phyloP scores from a whole-genome alignment of 2,329 filamentous ascomycete genomes.

The Fusarium globosum region DNA sequence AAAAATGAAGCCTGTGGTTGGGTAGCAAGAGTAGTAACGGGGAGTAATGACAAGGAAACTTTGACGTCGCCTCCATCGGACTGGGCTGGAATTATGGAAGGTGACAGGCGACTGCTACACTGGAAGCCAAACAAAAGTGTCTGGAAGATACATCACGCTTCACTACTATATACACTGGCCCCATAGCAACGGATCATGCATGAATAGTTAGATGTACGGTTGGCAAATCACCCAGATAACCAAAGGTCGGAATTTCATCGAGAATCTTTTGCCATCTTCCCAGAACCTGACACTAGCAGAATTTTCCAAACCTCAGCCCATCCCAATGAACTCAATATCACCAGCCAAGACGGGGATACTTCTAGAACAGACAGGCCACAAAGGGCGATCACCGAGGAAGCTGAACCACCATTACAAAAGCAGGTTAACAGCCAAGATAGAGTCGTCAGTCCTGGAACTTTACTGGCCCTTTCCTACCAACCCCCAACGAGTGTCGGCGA shows the following conservation, averaged over 20 bases:
- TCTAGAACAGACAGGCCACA: not conserved
- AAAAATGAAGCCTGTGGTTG: not conserved
- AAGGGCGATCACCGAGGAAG: not conserved
- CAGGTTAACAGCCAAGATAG: not conserved
- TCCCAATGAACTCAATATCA: not conserved
- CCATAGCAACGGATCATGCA: not conserved
- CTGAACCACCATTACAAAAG: not conserved
- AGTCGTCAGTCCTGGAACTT: not conserved
- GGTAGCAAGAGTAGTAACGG: fast-evolving
- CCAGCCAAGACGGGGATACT: conserved; percentile 15
- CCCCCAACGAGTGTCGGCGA: not conserved
- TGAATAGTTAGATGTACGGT: not conserved
- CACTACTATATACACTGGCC: not conserved
- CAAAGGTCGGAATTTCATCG: too few relatives aligned
- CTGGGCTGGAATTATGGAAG: not conserved
- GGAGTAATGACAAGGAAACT: too few relatives aligned
- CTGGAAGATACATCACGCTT: not conserved
- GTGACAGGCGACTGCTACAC: not conserved
- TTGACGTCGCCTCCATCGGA: not conserved
- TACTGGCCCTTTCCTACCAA: not conserved
- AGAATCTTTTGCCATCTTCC: not conserved
- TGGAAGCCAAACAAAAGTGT: not conserved
- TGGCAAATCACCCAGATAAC: too few relatives aligned
- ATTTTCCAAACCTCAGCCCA: not conserved
- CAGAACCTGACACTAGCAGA: not conserved